phyloP scores from a whole-genome alignment of 2,329 filamentous ascomycete species.

The Ophiocordyceps australis region DNA sequence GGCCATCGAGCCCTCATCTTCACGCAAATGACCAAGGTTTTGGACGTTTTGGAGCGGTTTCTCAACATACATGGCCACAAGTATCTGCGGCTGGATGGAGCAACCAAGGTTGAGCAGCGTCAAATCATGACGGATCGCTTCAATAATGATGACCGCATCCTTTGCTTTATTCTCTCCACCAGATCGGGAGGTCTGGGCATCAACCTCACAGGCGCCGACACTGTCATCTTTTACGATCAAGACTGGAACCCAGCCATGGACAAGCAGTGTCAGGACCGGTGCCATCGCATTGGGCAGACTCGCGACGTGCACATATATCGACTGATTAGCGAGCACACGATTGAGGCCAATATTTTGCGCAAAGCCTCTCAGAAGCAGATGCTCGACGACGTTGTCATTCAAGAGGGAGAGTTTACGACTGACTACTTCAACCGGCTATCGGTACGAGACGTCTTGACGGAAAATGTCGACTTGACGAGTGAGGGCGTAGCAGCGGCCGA shows the following conservation, averaged over 20 bases:
- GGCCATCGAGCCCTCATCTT: slow-evolving; percentile 94
- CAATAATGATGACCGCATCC: slow-evolving; percentile 82
- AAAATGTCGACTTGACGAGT: slow-evolving; percentile 29
- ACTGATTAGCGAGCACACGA: slow-evolving; percentile 81
- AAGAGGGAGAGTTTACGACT: slow-evolving; percentile 94
- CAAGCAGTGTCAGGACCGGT: slow-evolving; percentile 95
- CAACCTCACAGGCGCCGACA: slow-evolving; percentile 91
- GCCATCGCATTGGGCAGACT: slow-evolving; percentile 93
- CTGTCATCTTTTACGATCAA: slow-evolving; percentile 96
- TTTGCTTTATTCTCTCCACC: slow-evolving; percentile 90
- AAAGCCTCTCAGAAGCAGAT: slow-evolving; percentile 97
- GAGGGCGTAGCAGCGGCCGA: slow-evolving; percentile 51
- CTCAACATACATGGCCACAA: slow-evolving; percentile 96
- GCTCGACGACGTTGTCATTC: slow-evolving; percentile 94
- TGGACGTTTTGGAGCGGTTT: slow-evolving; percentile 95
- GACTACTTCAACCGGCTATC: slow-evolving; percentile 79
- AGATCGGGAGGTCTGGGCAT: slow-evolving; percentile 89
- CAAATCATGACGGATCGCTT: slow-evolving; percentile 93
- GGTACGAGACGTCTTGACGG: slow-evolving; percentile 50
- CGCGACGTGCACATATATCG: slow-evolving; percentile 97
- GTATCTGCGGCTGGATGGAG: slow-evolving; percentile 90
- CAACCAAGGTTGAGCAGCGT: slow-evolving; percentile 87
- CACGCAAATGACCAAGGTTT: slow-evolving; percentile 97
- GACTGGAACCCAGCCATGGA: slow-evolving; percentile 99
- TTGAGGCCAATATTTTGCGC: slow-evolving; percentile 92